Base-by-base conservation (phyloP, 441 rosid species). In the Isatis lusitanica region DNA sequence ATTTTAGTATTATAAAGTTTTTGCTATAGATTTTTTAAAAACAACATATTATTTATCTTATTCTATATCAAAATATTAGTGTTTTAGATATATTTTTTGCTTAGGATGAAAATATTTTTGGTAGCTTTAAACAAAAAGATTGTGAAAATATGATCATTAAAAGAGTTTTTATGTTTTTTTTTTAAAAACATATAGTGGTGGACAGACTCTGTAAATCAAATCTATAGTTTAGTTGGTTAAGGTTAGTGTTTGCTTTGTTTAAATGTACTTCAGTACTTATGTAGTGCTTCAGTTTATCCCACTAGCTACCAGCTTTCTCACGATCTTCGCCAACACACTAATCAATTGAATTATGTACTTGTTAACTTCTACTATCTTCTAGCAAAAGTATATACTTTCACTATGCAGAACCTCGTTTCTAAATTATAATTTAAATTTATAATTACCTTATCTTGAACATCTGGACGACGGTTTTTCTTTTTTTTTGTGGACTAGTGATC, bases 321-420 rank as follows among this genome's bases (percentile, higher is more conserved):
- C n/a, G n/a, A n/a, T n/a, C 36, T 6, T 55, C 48, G 17, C 9
- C 60, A 43, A 7, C 35, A 35, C 46, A 40, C 42, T 42, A 63
- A 30, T 13, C 55, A 51, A 17, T 6, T 71, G 42, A 10, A 17
- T n/a, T 52, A 21, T 63, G 69, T 55, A 63, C 46, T 53, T 4
- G 21, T 12, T 9, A 28, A 11, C 30, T 47, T 24, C 21, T 63
- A 24, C 35, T 43, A 44, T 62, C 17, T 63, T 62, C 6, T 71
- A 18, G 40, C 63, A 71, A 40, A 44, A 56, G 46, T 28, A 71
- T 62, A 44, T 51, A 51, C 62, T 51, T 71, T 51, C 68, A 51
- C 10, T 61, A 70, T 1, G 5, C 4, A 28, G 31, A 35, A 56
- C 21, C 44, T 43, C 33, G 30, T 30, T 43, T 40, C 3, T 58